Evolutionary conservation across 805 yeast genomes (phyloP).

Genomic region (Grigorovia yakushimaensis): DNA sequence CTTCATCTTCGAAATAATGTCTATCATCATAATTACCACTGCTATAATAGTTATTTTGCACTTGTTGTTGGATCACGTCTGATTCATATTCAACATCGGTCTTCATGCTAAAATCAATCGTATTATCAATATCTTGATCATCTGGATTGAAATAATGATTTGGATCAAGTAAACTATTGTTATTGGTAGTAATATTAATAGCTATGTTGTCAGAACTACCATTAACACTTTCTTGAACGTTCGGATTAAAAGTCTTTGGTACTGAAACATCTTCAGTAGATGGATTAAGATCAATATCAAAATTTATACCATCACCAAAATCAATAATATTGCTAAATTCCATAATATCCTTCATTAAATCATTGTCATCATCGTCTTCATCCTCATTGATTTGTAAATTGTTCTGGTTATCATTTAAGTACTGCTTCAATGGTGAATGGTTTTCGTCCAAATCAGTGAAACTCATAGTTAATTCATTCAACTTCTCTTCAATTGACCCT

Average conservation of each 20-base stretch:
- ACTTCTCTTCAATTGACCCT: constrained; percentile 22
- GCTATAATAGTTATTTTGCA: too few species aligned
- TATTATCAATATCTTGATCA: neutral
- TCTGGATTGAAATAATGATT: neutral
- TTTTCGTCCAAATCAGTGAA: constrained; percentile 9
- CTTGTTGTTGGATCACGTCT: too few species aligned
- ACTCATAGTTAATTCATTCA: constrained; percentile 17
- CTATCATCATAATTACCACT: too few species aligned
- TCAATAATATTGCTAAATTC: constrained; percentile 39
- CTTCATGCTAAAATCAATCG: neutral
- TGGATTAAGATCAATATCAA: constrained; percentile 25
- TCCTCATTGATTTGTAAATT: neutral
- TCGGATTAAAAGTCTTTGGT: constrained; percentile 4
- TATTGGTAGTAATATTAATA: neutral
- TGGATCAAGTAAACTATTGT: neutral
- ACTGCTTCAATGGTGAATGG: neutral
- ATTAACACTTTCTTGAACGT: neutral
- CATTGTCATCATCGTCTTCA: constrained; percentile 14
- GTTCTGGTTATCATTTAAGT: neutral
- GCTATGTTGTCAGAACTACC: neutral
- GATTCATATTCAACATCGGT: too few species aligned
- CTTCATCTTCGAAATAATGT: too few species aligned
- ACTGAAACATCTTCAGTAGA: neutral
- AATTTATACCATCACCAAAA: constrained; percentile 35
- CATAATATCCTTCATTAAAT: constrained; percentile 32